Evolutionary conservation across 345 rosid species (phyloP), one percentile per base, ranked within the genome.

Genomic region (Populus nigra): DNA sequence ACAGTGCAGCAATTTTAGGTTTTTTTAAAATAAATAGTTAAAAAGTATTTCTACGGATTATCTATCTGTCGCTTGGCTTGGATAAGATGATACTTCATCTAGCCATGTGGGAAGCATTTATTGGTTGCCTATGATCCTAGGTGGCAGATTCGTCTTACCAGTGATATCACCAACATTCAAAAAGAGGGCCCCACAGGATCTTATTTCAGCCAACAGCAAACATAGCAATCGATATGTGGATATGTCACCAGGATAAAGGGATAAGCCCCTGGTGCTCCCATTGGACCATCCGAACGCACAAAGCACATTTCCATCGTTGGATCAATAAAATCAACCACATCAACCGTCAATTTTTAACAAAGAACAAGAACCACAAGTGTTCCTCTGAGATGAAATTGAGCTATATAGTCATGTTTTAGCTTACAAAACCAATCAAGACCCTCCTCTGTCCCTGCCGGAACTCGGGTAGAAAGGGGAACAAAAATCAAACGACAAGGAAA

Each of bases 151-250:
- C 50, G 50, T 47, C 50, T 41, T 8, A 2, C 43, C 43, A 0
- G 1, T 39, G 43, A 45, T 10, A 45, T 45, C 49, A 45, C 49
- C 49, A 47, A 13, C 5, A 47, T 47, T 12, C 17, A 47, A 50
- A 59, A 59, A 16, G 1, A 0, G 13, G 87, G 84, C 17, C 90
- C 92, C 83, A 78, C 85, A 66, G 43, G 72, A 94, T 92, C 91
- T 75, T 80, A 41, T 65, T 73, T 35, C 81, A 76, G 45, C 93
- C 94, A 92, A 87, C 87, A 69, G 82, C 31, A 81, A 33, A 65
- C 62, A 41, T 76, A 81, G 88, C 80, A 83, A 81, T 35, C 73
- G 88, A 87, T 90, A 71, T 83, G 33, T 57, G 73, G 97, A 94
- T 90, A 87, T 84, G 76, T 85, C 79, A 65, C 67, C 20, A 33